These are phyloP conservation scores for Sonneratia alba DNA, from an alignment of 345 rosid genomes.

Conservation along the genomic window DNA sequence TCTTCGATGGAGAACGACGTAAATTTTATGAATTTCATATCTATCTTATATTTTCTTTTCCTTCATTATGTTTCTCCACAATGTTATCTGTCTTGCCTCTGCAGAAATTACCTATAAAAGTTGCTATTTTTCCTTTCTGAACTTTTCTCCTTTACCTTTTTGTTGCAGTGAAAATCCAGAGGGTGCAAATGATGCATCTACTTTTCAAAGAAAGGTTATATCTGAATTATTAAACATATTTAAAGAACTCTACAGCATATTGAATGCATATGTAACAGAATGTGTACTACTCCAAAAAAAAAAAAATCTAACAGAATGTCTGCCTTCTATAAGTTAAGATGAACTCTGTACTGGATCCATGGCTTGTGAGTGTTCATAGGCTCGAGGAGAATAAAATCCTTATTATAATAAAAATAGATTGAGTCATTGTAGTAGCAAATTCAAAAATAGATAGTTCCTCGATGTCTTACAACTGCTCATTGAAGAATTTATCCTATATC, in stretches of 20 bases:
- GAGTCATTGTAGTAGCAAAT: not conserved
- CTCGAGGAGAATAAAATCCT: not conserved
- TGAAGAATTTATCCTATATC: not conserved
- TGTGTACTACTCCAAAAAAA: not conserved
- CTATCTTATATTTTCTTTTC: not conserved
- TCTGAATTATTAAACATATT: not conserved
- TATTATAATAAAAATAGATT: not conserved
- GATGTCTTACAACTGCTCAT: not conserved
- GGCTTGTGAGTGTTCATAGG: too few relatives aligned
- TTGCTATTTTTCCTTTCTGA: not conserved
- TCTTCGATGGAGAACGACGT: conserved; percentile 92
- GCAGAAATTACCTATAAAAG: not conserved
- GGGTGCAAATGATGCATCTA: conserved; percentile 96
- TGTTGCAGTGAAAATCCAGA: conserved; percentile 87
- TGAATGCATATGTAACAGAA: not conserved
- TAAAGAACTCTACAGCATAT: not conserved
- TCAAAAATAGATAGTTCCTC: not conserved
- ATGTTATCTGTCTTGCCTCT: not conserved
- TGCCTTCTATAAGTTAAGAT: not conserved
- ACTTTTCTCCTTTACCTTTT: conserved; percentile 6
- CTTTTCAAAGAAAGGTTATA: conserved; percentile 95
- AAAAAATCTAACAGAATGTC: not conserved
- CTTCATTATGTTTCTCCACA: not conserved
- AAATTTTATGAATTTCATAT: not conserved
- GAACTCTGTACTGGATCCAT: too few relatives aligned